phyloP scores from a whole-genome alignment of 2,329 filamentous ascomycete species.

The Stachybotrys chlorohalonatus region DNA sequence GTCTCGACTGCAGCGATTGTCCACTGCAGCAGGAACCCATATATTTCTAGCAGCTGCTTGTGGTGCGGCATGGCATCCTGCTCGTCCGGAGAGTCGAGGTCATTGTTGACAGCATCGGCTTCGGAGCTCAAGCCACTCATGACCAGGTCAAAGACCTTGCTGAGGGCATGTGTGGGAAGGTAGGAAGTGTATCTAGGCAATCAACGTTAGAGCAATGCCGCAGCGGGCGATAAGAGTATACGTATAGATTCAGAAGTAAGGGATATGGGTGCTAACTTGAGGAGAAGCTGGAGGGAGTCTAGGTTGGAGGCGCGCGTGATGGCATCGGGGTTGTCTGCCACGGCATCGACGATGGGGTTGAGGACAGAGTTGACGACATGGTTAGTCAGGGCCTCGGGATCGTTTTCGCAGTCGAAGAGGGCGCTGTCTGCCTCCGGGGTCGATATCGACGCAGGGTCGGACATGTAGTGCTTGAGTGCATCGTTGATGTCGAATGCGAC shows the following conservation, averaged over 20 bases:
- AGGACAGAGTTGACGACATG: constrained; percentile 75
- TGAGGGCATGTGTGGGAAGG: constrained; percentile 72
- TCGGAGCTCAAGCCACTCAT: constrained; percentile 79
- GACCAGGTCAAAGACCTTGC: constrained; percentile 86
- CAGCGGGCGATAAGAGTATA: constrained; percentile 4
- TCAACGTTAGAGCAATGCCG: constrained; percentile 44
- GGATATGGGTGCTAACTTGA: constrained; percentile 77
- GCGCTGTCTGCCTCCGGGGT: constrained; percentile 79
- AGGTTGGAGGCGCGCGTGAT: constrained; percentile 71
- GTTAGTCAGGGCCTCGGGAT: constrained; percentile 73
- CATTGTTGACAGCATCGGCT: constrained; percentile 74
- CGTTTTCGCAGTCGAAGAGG: constrained; percentile 85
- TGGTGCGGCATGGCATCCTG: constrained; percentile 80
- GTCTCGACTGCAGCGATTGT: constrained; percentile 88
- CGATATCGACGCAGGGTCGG: constrained; percentile 73
- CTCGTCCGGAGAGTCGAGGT: constrained; percentile 79
- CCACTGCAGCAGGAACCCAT: constrained; percentile 92
- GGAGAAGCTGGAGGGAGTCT: constrained; percentile 87
- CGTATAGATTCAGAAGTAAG: constrained; percentile 2
- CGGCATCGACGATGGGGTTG: constrained; percentile 85
- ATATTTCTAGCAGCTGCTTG: constrained; percentile 87
- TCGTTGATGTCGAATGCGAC: constrained; percentile 93
- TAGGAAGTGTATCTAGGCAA: constrained; percentile 69
- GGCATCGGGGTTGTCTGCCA: constrained; percentile 86
- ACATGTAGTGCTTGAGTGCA: constrained; percentile 93